Evolutionary conservation across 2,329 filamentous ascomycete genomes (phyloP).

Genomic region (Rasamsonia emersonii): DNA sequence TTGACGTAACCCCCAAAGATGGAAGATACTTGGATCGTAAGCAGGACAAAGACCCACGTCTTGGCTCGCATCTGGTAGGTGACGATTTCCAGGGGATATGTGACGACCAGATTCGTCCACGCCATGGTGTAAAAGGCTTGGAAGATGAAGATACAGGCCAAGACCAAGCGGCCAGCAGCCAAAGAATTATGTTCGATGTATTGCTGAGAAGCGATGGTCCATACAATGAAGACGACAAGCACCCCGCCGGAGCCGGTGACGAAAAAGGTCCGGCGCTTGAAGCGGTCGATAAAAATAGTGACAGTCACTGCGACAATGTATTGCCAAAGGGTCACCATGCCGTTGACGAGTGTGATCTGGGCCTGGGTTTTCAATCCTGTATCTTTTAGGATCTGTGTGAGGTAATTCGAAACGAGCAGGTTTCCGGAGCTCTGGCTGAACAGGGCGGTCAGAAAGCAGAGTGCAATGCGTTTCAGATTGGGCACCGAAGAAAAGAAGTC

Average conservation of each 20-base stretch:
- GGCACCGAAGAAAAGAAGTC: conserved; percentile 33
- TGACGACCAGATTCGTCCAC: conserved; percentile 38
- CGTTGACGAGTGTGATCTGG: conserved; percentile 34
- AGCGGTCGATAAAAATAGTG: conserved; percentile 27
- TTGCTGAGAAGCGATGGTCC: conserved; percentile 43
- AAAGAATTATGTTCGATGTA: conserved; percentile 16
- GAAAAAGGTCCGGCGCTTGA: conserved; percentile 32
- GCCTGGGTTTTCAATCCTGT: conserved; percentile 30
- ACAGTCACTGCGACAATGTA: conserved; percentile 35
- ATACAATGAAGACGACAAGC: conserved; percentile 37
- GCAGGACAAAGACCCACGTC: conserved; percentile 33
- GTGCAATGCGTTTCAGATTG: conserved; percentile 34
- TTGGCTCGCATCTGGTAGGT: conserved; percentile 38
- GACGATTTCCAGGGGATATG: conserved; percentile 37
- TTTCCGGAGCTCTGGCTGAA: conserved; percentile 38
- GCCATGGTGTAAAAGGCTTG: conserved; percentile 36
- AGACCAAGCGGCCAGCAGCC: conserved; percentile 24
- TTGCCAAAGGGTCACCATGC: conserved; percentile 32
- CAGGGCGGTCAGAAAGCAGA: conserved; percentile 33
- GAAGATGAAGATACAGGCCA: conserved; percentile 38
- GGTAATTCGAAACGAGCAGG: conserved; percentile 36
- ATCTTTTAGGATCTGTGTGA: conserved; percentile 28
- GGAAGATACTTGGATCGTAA: conserved; percentile 24
- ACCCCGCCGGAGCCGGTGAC: conserved; percentile 30
- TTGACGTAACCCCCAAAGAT: conserved; percentile 19